phyloP scores from a whole-genome alignment of 805 yeast species.

The Candida sakaeoensis region DNA sequence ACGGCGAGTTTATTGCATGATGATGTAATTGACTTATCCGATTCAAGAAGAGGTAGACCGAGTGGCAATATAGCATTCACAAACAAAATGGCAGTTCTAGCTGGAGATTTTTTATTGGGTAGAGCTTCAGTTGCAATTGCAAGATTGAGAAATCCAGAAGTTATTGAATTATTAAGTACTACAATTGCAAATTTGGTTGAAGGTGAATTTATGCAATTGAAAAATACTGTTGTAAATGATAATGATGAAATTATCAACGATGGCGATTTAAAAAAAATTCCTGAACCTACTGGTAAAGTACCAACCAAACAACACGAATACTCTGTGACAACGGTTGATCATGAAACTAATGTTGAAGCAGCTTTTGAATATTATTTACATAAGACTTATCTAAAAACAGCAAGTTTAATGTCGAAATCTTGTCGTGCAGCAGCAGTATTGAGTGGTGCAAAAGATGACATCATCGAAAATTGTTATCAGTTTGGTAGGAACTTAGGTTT shows the following conservation, averaged over 20 bases:
- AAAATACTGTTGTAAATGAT: constrained; percentile 75
- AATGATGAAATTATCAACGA: constrained; percentile 41
- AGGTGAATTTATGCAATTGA: constrained; percentile 98
- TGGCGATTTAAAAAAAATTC: constrained; percentile 43
- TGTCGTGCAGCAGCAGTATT: constrained; percentile 90
- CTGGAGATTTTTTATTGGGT: constrained; percentile 93
- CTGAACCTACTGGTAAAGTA: constrained; percentile 59
- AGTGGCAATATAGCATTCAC: constrained; percentile 92
- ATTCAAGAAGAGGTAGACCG: constrained; percentile 84
- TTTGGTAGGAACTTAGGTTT: constrained; percentile 92
- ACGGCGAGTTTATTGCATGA: constrained; percentile 94
- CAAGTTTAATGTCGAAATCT: constrained; percentile 89
- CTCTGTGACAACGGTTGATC: constrained; percentile 50
- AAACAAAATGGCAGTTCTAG: constrained; percentile 95
- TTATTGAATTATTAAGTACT: constrained; percentile 89
- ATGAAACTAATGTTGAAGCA: constrained; percentile 66
- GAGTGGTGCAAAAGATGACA: constrained; percentile 71
- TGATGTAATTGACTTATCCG: constrained; percentile 91
- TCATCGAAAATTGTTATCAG: constrained; percentile 83
- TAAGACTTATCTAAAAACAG: constrained; percentile 93
- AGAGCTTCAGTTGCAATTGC: constrained; percentile 96
- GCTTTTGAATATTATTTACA: constrained; percentile 94
- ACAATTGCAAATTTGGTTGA: constrained; percentile 96
- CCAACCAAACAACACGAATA: constrained; percentile 60
- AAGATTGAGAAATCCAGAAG: constrained; percentile 92